Base-by-base conservation (phyloP, 495 filamentous ascomycete species). In the Recurvomyces mirabilis region DNA sequence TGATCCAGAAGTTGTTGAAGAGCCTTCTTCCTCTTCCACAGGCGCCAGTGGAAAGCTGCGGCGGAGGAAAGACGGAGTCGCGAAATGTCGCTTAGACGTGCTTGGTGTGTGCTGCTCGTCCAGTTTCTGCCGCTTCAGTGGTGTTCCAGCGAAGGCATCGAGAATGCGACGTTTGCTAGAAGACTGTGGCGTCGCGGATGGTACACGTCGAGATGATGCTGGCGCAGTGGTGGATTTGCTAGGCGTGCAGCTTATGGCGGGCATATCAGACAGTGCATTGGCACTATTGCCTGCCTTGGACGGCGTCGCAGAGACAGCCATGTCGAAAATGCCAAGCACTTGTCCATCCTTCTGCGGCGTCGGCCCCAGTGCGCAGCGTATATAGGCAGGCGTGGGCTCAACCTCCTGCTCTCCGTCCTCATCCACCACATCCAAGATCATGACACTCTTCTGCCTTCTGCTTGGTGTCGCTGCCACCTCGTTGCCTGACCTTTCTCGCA, bases 341-440 rank as follows among this genome's bases (percentile, higher is more conserved):
- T 74, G 77, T 11, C 91, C 91, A 60, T 94, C 84, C 47, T 81
- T 82, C 53, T 95, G 88, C 1, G 91, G 91, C 1, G 91, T 96
- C 1, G 88, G 88, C 5, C 87, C 87, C 50, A 95, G 41, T 2
- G 34, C 51, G 17, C 21, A 25, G 9, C 46, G 32, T 13, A 54
- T 42, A 30, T 25, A 41, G 13, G 46, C 46, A 9, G 51, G 51
- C 20, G 51, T 54, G 11, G 32, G 46, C 38, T 53, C 50, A 5
- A 38, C 12, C 21, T 38, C 45, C 26, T 41, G 26, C 30, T 35
- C 26, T 29, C n/a, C 42, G 13, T 41, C 45, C 21, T 47, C 44
- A 13, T 19, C 11, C 11, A 43, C 50, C 14, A 41, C 47, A 5
- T 39, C 33, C n/a, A 29, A 17, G 11, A 12, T 38, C 12, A 15